Base-by-base conservation (phyloP, 345 rosid species). In the Alliaria petiolata region DNA sequence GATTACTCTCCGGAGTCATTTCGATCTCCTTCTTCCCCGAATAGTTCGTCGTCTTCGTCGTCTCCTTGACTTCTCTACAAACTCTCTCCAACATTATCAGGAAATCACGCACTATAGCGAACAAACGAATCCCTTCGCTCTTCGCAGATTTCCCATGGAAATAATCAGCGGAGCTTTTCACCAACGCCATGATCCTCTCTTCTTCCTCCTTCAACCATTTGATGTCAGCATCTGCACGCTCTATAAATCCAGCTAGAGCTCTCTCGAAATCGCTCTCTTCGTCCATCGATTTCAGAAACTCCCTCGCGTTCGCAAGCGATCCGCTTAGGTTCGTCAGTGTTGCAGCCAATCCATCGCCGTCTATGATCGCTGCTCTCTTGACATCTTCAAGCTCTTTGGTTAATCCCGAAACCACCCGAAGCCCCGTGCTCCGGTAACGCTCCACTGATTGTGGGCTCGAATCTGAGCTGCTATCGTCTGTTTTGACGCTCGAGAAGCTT, bases 121-220 rank as follows among this genome's bases (percentile, higher is more conserved):
- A 93, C 77, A 93, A 77, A 35, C 96, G 87, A 38, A 87, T 43
- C n/a, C 98, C 98, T 82, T 90, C 98, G 31, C 84, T 83, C 60
- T 77, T 89, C 1, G 87, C 86, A 0, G 96, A 75, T 8, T 79
- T 76, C 20, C 97, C 97, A 46, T 90, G 96, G 72, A 93, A 93
- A 61, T 89, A 93, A 66, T 91, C 96, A 7, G 84, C 98, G 10
- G 89, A 79, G 80, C 83, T 85, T 85, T 86, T 85, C 28, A 89
- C 86, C 36, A 85, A 70, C 0, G 79, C 79, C 84, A 81, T 85
- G 70, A 89, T 87, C 75, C 95, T 85, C 80, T 75, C 74, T 70
- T 90, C 96, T 81, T 89, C 96, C 67, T 65, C 82, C 51, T 73
- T 58, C 15, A 93, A 59, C 78, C 76, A 78, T 34, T 67, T 53